Percentiles rank a stretch among this genome's conserved stretches.
phyloP scores from a whole-genome alignment of 2,329 filamentous ascomycete species.

The Curvularia eragrostidis region DNA sequence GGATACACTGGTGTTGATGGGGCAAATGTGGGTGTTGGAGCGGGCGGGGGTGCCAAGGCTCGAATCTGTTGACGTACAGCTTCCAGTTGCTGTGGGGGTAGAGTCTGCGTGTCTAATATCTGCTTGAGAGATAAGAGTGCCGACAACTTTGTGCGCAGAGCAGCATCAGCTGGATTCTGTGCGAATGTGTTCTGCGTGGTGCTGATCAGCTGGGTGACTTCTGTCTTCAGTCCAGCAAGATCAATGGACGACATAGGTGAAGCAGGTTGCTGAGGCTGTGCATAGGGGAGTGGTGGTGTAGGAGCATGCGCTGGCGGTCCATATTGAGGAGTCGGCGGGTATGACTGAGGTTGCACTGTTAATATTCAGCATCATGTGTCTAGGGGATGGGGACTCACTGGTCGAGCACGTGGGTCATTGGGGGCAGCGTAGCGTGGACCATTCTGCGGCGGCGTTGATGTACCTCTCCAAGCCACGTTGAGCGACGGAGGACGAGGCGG shows the following conservation, averaged over 20 bases:
- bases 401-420: conserved; percentile 46
- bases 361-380: conserved; percentile 4
- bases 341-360: conserved; percentile 19
- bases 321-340: conserved; percentile 36
- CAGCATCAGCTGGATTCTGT: conserved; percentile 75
- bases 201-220: conserved; percentile 80
- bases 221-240: conserved; percentile 74
- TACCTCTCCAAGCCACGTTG: conserved; percentile 70
- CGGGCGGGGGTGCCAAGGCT: conserved; percentile 70
- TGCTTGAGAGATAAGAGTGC: conserved; percentile 85
- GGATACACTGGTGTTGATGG: conserved; percentile 39
- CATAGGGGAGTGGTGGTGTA: conserved; percentile 38
- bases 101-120: conserved; percentile 76
- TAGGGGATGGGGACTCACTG: conserved; percentile 32
- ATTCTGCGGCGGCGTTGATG: conserved; percentile 71
- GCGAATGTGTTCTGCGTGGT: conserved; percentile 76
- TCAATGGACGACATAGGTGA: conserved; percentile 41
- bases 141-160: conserved; percentile 79
- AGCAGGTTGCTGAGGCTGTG: conserved; percentile 41
- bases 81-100: conserved; percentile 81
- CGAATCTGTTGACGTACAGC: conserved; percentile 86
- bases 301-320: conserved; percentile 31
- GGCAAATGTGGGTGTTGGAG: conserved; percentile 49
- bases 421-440: conserved; percentile 42
- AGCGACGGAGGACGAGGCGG: conserved; percentile 49